Evolutionary conservation across 164 flowering plant genomes (phyloP).

Genomic region (Macadamia integrifolia): DNA sequence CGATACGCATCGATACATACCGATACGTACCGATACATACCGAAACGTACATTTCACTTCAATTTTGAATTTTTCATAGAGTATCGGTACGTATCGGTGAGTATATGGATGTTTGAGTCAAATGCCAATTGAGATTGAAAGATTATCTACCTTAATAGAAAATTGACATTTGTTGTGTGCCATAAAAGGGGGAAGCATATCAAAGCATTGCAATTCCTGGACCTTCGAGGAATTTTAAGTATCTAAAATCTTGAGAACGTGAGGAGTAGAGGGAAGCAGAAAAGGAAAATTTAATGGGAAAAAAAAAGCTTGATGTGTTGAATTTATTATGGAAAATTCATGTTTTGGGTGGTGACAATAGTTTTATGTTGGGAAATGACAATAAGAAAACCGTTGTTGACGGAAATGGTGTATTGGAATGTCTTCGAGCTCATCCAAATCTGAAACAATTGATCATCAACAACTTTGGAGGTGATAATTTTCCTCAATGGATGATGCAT

Average conservation of each 20-base stretch:
- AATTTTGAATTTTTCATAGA: too few relatives aligned
- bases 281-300: slow-evolving; percentile 4
- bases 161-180: too few relatives aligned
- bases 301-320: not conserved
- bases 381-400: too few relatives aligned
- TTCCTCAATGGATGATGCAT: slow-evolving; percentile 5
- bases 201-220: slow-evolving; percentile 7
- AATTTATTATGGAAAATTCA: slow-evolving; percentile 1
- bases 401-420: slow-evolving; percentile 5
- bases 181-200: not conserved
- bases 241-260: not conserved
- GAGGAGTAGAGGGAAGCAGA: not conserved
- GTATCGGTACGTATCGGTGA: too few relatives aligned
- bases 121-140: too few relatives aligned
- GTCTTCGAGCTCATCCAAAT: slow-evolving; percentile 11
- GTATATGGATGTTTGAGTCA: too few relatives aligned
- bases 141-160: too few relatives aligned
- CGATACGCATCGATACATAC: too few relatives aligned
- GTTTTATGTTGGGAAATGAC: too few relatives aligned
- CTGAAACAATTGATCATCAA: not conserved
- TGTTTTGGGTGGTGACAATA: too few relatives aligned
- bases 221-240: slow-evolving; percentile 5
- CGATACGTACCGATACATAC: too few relatives aligned
- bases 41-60: too few relatives aligned
- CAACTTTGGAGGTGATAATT: slow-evolving; percentile 3